These are phyloP conservation scores for Moelleriella libera DNA, from an alignment of 2,329 filamentous ascomycete genomes.

Conservation along the genomic window DNA sequence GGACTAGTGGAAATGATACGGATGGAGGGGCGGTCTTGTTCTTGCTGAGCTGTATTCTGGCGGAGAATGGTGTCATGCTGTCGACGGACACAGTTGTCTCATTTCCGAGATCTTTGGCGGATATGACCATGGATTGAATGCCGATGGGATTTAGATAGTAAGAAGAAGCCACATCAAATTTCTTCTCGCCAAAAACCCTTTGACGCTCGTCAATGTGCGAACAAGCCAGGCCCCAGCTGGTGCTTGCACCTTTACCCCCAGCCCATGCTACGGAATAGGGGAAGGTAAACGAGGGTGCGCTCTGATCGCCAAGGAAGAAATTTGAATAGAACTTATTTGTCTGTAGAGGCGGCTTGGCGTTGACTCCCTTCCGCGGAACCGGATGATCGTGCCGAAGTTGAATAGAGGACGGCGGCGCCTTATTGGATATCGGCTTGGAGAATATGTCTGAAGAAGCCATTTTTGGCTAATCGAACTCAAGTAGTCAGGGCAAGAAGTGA, in stretches of 20 bases:
- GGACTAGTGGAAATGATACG: constrained; percentile 69
- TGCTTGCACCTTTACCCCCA: constrained; percentile 44
- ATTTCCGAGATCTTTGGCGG: constrained; percentile 56
- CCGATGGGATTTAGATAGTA: constrained; percentile 76
- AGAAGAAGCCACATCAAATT: constrained; percentile 39
- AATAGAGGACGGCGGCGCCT: constrained; percentile 34
- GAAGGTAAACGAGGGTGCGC: constrained; percentile 55
- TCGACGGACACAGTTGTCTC: constrained; percentile 42
- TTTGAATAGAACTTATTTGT: constrained; percentile 80
- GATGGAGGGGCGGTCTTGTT: constrained; percentile 36
- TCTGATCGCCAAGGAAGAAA: constrained; percentile 63
- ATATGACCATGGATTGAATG: constrained; percentile 68
- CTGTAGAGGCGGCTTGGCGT: constrained; percentile 34
- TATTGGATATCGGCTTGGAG: constrained; percentile 35
- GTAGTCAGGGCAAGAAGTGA: too few species aligned
- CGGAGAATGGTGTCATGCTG: constrained; percentile 42
- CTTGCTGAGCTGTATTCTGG: constrained; percentile 52
- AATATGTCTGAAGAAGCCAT: constrained; percentile 36
- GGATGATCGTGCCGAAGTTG: constrained; percentile 39
- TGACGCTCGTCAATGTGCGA: constrained; percentile 59
- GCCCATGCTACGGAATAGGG: constrained; percentile 61
- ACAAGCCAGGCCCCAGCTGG: constrained; percentile 65
- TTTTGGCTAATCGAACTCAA: too few species aligned
- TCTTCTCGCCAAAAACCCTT: constrained; percentile 49
- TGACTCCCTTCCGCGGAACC: constrained; percentile 37